phyloP scores from a whole-genome alignment of 805 yeast genomes.

The Saccharomycopsis fibuligera region DNA sequence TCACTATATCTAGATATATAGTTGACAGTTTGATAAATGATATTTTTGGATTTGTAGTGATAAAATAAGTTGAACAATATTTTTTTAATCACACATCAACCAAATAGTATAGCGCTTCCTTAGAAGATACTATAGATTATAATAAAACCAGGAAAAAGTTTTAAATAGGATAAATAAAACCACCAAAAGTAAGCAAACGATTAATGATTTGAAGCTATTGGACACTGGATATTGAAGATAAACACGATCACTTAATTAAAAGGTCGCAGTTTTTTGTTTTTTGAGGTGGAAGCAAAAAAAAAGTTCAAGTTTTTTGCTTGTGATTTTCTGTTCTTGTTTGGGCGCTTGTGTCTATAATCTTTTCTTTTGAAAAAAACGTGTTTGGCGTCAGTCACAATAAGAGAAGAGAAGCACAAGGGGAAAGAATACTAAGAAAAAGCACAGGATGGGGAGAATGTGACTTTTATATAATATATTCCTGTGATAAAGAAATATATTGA shows the following conservation, averaged over 20 bases:
- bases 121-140: too few species aligned
- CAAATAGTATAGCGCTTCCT: too few species aligned
- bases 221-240: not conserved
- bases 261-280: conserved; percentile 9
- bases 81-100: too few species aligned
- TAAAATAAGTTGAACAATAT: too few species aligned
- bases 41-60: too few species aligned
- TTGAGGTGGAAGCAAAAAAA: not conserved
- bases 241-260: conserved; percentile 18
- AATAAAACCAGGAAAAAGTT: not conserved
- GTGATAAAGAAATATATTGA: not conserved
- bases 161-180: not conserved
- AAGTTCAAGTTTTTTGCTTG: too few species aligned
- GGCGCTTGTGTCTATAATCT: too few species aligned
- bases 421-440: too few species aligned
- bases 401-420: not conserved
- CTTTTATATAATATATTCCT: not conserved
- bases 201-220: not conserved
- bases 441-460: not conserved
- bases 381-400: not conserved
- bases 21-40: too few species aligned
- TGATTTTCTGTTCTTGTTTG: too few species aligned
- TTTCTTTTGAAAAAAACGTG: not conserved
- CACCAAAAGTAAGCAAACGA: too few species aligned
- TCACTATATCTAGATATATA: too few species aligned